Evolutionary conservation across 1,139 yeast species (phyloP).

Genomic region (Trichomonascaceae sp.): DNA sequence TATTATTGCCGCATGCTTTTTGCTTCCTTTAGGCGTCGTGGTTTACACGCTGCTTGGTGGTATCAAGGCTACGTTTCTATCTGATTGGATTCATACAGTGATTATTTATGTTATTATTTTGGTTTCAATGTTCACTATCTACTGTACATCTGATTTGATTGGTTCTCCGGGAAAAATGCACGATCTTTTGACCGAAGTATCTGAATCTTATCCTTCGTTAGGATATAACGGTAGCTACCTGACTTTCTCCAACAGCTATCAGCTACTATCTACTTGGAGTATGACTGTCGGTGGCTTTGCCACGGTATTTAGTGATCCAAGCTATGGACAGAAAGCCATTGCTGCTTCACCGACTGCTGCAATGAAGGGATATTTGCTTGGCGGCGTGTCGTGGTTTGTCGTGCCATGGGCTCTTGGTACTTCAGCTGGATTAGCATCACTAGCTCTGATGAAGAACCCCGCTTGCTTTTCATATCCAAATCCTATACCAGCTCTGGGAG

Average conservation of each 20-base stretch:
- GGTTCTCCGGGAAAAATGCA: constrained; percentile 76
- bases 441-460: constrained; percentile 60
- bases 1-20: constrained; percentile 67
- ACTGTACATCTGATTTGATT: constrained; percentile 48
- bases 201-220: constrained; percentile 50
- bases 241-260: constrained; percentile 64
- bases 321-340: constrained; percentile 50
- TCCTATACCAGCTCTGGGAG: constrained; percentile 53
- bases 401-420: constrained; percentile 75
- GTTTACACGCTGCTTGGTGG: constrained; percentile 81
- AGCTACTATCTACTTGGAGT: constrained; percentile 33
- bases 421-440: constrained; percentile 74
- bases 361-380: constrained; percentile 75
- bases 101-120: constrained; percentile 37
- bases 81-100: constrained; percentile 71
- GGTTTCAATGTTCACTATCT: constrained; percentile 31
- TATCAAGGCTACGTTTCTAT: constrained; percentile 76
- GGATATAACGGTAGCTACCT: constrained; percentile 66
- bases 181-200: constrained; percentile 58
- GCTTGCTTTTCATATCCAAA: constrained; percentile 74
- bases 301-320: constrained; percentile 26
- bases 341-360: constrained; percentile 80
- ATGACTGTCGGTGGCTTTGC: constrained; percentile 23
- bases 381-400: constrained; percentile 85
- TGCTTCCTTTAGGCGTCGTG: constrained; percentile 75